These are phyloP conservation scores for Pseudonectria foliicola DNA, from an alignment of 2,329 filamentous ascomycete species.

Conservation along the genomic window DNA sequence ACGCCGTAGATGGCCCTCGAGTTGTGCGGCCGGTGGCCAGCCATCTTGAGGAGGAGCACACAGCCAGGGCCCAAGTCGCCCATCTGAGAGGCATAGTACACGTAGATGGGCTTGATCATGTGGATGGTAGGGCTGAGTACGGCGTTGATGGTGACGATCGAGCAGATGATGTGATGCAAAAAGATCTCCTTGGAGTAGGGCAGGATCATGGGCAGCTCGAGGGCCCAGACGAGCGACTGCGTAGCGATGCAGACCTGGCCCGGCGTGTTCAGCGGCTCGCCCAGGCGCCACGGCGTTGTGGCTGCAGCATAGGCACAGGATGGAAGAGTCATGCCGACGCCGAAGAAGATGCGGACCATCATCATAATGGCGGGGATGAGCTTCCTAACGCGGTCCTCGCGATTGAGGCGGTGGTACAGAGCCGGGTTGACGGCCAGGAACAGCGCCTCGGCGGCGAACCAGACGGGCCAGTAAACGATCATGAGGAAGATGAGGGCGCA, in stretches of 20 bases:
- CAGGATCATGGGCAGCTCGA: constrained; percentile 11
- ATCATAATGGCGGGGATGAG: constrained; percentile 13
- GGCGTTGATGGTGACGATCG: constrained; percentile 15
- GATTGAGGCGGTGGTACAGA: constrained; percentile 8
- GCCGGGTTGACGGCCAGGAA: constrained; percentile 7
- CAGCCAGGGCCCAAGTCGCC: constrained; percentile 16
- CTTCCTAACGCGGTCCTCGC: constrained; percentile 7
- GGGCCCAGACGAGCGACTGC: constrained; percentile 17
- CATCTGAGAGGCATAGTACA: constrained; percentile 18
- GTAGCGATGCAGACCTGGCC: constrained; percentile 19
- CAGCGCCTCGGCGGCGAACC: constrained; percentile 5
- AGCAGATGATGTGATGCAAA: constrained; percentile 19
- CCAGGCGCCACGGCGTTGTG: constrained; percentile 16
- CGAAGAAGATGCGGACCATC: constrained; percentile 18
- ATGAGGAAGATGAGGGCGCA: constrained; percentile 11
- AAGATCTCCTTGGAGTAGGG: constrained; percentile 15
- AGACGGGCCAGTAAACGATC: constrained; percentile 16
- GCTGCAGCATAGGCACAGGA: constrained; percentile 12
- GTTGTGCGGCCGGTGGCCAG: constrained; percentile 7
- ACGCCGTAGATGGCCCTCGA: constrained; percentile 11
- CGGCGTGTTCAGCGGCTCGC: constrained; percentile 10
- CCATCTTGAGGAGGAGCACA: constrained; percentile 14
- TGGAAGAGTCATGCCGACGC: constrained; percentile 17
- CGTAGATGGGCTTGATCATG: constrained; percentile 19
- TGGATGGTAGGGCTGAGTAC: constrained; percentile 15